These are phyloP conservation scores for Boletus tylopilopsis DNA, from an alignment of 768 basidiomycete species.

Conservation along the genomic window DNA sequence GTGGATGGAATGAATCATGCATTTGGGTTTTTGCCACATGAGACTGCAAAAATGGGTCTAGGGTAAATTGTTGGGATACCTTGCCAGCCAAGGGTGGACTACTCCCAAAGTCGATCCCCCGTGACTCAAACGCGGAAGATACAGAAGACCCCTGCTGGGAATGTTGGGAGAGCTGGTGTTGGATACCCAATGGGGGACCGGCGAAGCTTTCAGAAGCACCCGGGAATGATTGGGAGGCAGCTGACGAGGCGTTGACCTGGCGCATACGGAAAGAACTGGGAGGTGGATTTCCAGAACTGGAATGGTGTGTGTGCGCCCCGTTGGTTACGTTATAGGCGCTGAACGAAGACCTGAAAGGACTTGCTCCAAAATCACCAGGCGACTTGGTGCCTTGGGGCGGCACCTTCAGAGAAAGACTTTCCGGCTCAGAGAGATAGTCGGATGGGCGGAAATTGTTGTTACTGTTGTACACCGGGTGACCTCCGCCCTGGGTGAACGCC, in stretches of 20 bases:
- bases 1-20: conserved; percentile 33
- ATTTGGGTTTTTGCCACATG: conserved; percentile 27
- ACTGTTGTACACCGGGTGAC: conserved; percentile 42
- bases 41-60: conserved; percentile 34
- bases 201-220: conserved; percentile 24
- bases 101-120: conserved; percentile 33
- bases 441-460: conserved; percentile 30
- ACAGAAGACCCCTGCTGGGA: conserved; percentile 29
- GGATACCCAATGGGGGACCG: conserved; percentile 27
- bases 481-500: conserved; percentile 29
- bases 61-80: conserved; percentile 29
- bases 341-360: conserved; percentile 36
- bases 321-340: conserved; percentile 30
- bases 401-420: conserved; percentile 32
- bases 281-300: conserved; percentile 30
- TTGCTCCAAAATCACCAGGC: conserved; percentile 33
- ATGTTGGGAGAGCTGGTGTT: conserved; percentile 34
- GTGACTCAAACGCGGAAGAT: conserved; percentile 25
- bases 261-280: conserved; percentile 35
- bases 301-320: conserved; percentile 19
- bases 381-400: conserved; percentile 26
- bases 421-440: conserved; percentile 34
- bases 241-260: conserved; percentile 29
- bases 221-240: conserved; percentile 24
- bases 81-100: conserved; percentile 25